Conservation (phyloP, 139 green algal species). For the Chlamydomonas sp. region DNA sequence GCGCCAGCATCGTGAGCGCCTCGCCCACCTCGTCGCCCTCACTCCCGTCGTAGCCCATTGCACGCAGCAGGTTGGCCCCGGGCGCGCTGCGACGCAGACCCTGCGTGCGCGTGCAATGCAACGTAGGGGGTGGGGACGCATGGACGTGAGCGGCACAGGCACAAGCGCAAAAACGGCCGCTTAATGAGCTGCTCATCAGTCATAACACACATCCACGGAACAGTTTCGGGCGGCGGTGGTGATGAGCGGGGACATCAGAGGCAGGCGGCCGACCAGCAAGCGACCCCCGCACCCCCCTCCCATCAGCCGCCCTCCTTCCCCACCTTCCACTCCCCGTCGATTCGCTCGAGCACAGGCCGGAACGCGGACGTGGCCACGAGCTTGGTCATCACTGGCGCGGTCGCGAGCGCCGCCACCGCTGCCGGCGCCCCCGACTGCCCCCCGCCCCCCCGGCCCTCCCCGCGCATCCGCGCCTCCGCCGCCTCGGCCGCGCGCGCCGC, state of each 20-base stretch:
- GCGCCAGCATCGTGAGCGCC: background rate
- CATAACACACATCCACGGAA: background rate
- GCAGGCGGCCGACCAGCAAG: background rate
- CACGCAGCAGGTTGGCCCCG: background rate
- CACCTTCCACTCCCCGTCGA: background rate
- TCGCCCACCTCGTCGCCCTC: background rate
- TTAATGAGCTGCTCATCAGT: too few species aligned
- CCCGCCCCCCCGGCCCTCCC: too few species aligned
- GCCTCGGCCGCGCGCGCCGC: background rate
- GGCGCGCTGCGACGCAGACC: background rate
- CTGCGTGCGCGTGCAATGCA: background rate
- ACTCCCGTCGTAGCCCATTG: background rate
- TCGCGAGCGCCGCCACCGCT: background rate
- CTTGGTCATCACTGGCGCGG: constrained; percentile 18
- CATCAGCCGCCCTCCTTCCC: background rate
- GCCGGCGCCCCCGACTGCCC: too few species aligned
- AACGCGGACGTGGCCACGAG: constrained; percentile 24
- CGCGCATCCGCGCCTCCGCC: background rate
- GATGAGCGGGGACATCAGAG: background rate
- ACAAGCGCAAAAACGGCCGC: background rate
- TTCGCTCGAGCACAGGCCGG: constrained; percentile 3
- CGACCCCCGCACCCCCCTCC: background rate
- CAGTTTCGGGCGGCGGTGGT: background rate
- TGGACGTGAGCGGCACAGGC: background rate
- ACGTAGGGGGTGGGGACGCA: background rate